Conservation (phyloP, 371 early-diverging fungal genomes). For the Chytridiales sp. region DNA sequence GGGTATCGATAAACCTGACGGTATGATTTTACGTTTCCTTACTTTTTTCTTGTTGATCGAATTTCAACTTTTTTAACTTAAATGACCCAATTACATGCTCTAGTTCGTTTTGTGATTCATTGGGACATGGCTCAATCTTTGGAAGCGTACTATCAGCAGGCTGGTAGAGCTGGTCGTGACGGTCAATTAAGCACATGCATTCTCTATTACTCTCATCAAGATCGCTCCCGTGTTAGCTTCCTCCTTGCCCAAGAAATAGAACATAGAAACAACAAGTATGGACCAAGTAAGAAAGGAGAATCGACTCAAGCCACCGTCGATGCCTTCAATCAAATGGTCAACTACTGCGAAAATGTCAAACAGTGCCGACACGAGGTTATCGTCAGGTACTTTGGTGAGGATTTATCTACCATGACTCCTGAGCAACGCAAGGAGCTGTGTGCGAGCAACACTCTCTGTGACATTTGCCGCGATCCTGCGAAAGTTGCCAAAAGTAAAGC, state of each 20-base stretch:
- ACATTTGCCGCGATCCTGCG: conserved; percentile 41
- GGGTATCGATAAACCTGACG: conserved; percentile 71
- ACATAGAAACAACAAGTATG: not conserved
- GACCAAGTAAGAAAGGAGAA: not conserved
- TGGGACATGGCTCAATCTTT: conserved; percentile 62
- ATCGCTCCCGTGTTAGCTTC: conserved; percentile 42
- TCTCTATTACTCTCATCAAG: conserved; percentile 57
- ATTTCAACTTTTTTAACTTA: not conserved
- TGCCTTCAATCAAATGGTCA: conserved; percentile 33
- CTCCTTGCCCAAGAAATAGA: conserved; percentile 20
- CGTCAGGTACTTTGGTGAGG: conserved; percentile 41
- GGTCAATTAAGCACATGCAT: conserved; percentile 54
- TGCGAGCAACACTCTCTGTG: conserved; percentile 33
- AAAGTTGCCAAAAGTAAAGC: conserved; percentile 21
- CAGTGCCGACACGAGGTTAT: conserved; percentile 43
- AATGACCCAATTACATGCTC: not conserved
- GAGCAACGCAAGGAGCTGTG: conserved; percentile 19
- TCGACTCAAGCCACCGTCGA: not conserved
- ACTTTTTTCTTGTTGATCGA: not conserved
- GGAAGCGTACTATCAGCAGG: conserved; percentile 68
- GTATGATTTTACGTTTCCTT: conserved; percentile 14
- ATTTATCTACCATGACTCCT: not conserved
- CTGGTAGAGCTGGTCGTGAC: conserved; percentile 69
- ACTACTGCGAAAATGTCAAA: conserved; percentile 46
- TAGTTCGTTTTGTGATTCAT: conserved; percentile 68